These are phyloP conservation scores for Fraxinus excelsior DNA, from an alignment of 257 asterid species.

Conservation along the genomic window DNA sequence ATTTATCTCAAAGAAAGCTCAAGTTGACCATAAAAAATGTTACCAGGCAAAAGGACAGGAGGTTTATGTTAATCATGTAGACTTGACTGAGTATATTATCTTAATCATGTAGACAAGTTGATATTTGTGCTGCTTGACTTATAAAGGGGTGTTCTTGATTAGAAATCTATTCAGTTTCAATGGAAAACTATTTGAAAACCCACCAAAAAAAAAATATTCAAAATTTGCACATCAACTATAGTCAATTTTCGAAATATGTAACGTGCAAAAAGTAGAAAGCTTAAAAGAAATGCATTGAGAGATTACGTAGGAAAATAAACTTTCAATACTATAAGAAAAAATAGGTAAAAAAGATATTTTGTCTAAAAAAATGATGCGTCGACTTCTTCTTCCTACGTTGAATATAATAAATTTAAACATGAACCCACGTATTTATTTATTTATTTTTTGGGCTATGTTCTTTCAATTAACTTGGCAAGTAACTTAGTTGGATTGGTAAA, in stretches of 20 bases:
- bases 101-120: neutral
- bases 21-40: neutral
- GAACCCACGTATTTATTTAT: no score
- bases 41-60: neutral
- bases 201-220: no score
- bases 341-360: no score
- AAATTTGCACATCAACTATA: neutral
- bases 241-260: no score
- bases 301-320: neutral
- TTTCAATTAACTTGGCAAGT: neutral
- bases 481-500: neutral
- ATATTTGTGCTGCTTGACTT: neutral
- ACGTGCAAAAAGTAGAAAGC: no score
- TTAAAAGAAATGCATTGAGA: neutral
- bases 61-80: neutral
- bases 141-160: neutral
- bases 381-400: no score
- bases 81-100: neutral
- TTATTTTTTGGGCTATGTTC: neutral
- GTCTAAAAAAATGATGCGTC: no score
- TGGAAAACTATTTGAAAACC: neutral
- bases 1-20: neutral
- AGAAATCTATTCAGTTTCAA: neutral
- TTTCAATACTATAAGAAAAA: neutral
- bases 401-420: no score